These are phyloP conservation scores for Metschnikowia baotianmanensis DNA, from an alignment of 805 yeast species.

Conservation along the genomic window DNA sequence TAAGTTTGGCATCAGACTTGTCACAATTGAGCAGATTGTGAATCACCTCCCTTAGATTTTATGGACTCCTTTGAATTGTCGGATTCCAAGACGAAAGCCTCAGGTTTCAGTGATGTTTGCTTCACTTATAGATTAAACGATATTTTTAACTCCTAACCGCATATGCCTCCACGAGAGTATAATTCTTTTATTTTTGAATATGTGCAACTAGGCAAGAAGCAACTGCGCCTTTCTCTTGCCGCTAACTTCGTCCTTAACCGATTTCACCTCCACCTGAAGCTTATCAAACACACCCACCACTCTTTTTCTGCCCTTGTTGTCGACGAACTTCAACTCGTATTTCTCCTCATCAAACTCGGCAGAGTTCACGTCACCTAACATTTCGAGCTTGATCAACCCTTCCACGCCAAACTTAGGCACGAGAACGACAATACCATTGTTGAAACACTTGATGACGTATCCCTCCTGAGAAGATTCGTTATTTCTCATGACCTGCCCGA, in stretches of 20 bases:
- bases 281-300: constrained; percentile 76
- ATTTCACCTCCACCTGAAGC: constrained; percentile 77
- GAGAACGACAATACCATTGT: constrained; percentile 90
- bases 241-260: constrained; percentile 78
- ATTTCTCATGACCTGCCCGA: constrained; percentile 94
- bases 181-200: too few species aligned
- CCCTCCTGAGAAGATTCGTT: constrained; percentile 82
- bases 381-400: constrained; percentile 81
- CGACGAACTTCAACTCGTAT: constrained; percentile 63
- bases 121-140: too few species aligned
- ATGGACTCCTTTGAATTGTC: not conserved
- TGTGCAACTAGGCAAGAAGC: constrained; percentile 42
- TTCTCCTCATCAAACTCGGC: constrained; percentile 75
- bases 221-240: constrained; percentile 92
- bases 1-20: constrained; percentile 60
- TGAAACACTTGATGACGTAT: constrained; percentile 85
- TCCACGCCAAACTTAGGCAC: constrained; percentile 97
- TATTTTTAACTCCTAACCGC: too few species aligned
- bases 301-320: constrained; percentile 42
- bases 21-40: constrained; percentile 75
- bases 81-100: not conserved
- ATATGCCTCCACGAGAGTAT: too few species aligned
- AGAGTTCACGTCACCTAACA: constrained; percentile 60
- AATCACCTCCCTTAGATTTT: constrained; percentile 38
- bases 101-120: too few species aligned